Evolutionary conservation across 2,329 filamentous ascomycete species (phyloP).

Genomic region (Colletotrichum sp.): DNA sequence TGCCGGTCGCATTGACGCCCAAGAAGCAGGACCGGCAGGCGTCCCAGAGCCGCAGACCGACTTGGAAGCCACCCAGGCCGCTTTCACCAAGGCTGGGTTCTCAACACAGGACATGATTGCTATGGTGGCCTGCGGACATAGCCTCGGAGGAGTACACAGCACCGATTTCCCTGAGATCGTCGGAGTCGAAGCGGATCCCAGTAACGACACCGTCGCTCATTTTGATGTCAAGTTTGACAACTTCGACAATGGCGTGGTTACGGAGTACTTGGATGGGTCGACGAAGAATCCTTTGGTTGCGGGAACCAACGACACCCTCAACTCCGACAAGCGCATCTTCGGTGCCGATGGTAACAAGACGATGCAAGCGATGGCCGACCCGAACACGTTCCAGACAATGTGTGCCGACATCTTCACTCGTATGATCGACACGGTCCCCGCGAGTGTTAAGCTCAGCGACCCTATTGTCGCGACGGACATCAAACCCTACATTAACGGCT

Average conservation of each 20-base stretch:
- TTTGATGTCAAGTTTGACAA: conserved; percentile 46
- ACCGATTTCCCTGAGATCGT: conserved; percentile 44
- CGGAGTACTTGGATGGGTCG: conserved; percentile 45
- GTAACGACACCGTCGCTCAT: conserved; percentile 34
- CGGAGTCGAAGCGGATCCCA: conserved; percentile 17
- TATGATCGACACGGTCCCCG: conserved; percentile 41
- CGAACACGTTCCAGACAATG: conserved; percentile 32
- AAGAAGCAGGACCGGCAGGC: conserved; percentile 31
- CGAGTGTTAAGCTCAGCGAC: conserved; percentile 30
- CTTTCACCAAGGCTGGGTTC: conserved; percentile 36
- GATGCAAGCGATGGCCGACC: conserved; percentile 42
- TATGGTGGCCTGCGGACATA: conserved; percentile 40
- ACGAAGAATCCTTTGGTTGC: conserved; percentile 48
- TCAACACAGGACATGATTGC: conserved; percentile 38
- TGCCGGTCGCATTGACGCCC: conserved; percentile 34
- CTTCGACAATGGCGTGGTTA: conserved; percentile 50
- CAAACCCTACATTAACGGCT: conserved; percentile 33
- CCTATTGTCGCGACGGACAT: conserved; percentile 32
- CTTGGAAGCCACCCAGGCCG: conserved; percentile 27
- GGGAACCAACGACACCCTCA: conserved; percentile 38
- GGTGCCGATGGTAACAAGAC: conserved; percentile 47
- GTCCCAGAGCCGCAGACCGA: conserved; percentile 35
- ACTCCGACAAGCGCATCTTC: conserved; percentile 50
- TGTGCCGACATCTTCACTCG: conserved; percentile 33
- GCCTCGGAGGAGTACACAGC: conserved; percentile 48